Percentiles rank a stretch among this genome's conserved stretches.
phyloP scores from a whole-genome alignment of 2,329 filamentous ascomycete genomes.

The Xylaria sp. region DNA sequence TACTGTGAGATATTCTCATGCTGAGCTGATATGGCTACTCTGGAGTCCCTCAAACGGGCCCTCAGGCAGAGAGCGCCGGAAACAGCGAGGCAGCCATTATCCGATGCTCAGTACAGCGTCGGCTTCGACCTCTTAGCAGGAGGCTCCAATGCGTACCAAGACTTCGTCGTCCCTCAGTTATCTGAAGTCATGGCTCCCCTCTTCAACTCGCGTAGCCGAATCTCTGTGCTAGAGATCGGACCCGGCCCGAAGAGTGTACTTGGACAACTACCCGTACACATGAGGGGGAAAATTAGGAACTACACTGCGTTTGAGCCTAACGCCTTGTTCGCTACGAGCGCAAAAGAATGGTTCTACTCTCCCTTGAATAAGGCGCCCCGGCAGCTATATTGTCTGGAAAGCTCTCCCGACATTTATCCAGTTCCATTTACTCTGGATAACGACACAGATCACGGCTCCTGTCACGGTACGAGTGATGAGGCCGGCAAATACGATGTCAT shows the following conservation, averaged over 20 bases:
- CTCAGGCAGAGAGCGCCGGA: slow-evolving; percentile 30
- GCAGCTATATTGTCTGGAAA: slow-evolving; percentile 56
- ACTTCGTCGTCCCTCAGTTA: slow-evolving; percentile 64
- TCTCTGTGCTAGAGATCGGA: slow-evolving; percentile 69
- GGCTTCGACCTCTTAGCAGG: slow-evolving; percentile 58
- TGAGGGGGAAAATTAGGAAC: slow-evolving; percentile 57
- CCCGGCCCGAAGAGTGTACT: slow-evolving; percentile 67
- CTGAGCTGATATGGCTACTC: slow-evolving; percentile 19
- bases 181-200: slow-evolving; percentile 54
- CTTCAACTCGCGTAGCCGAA: slow-evolving; percentile 51
- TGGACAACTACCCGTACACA: slow-evolving; percentile 55
- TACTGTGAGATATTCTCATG: neutral
- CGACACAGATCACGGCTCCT: slow-evolving; percentile 30
- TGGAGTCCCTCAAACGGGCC: slow-evolving; percentile 15
- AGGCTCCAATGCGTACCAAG: slow-evolving; percentile 55
- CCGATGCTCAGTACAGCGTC: slow-evolving; percentile 59
- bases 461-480: slow-evolving; percentile 36
- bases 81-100: slow-evolving; percentile 50
- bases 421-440: slow-evolving; percentile 52
- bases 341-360: slow-evolving; percentile 56
- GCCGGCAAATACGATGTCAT: slow-evolving; percentile 62
- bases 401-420: slow-evolving; percentile 52
- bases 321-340: slow-evolving; percentile 53
- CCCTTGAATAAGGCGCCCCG: slow-evolving; percentile 45
- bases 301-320: slow-evolving; percentile 68